Evolutionary conservation across 352 stramenopile species (phyloP).

Genomic region (Globisporangium barbulae): DNA sequence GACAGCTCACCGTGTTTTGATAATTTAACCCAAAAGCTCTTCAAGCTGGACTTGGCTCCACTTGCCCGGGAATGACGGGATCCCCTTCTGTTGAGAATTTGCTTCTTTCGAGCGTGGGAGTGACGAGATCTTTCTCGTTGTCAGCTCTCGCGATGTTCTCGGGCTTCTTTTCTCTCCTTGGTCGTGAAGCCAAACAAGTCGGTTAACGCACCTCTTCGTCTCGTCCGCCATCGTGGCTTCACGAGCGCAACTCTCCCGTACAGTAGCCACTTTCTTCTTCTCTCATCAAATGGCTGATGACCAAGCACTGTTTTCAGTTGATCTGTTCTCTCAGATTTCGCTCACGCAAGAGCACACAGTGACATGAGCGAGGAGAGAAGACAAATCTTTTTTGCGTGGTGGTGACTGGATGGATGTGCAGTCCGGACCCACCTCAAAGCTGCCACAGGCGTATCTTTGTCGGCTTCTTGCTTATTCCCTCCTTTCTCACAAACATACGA

Average conservation of each 20-base stretch:
- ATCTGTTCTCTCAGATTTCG: too few relatives aligned
- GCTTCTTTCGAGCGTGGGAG: not conserved
- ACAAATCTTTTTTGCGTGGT: not conserved
- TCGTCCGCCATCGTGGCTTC: not conserved
- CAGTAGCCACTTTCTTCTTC: too few relatives aligned
- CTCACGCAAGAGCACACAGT: too few relatives aligned
- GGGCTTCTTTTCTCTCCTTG: not conserved
- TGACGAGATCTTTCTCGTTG: not conserved
- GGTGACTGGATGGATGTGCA: not conserved
- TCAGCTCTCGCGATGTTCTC: not conserved
- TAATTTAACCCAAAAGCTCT: not conserved
- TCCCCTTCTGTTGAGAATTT: not conserved
- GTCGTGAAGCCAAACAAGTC: not conserved
- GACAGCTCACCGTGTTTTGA: not conserved
- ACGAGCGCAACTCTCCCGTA: too few relatives aligned
- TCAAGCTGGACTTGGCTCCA: not conserved
- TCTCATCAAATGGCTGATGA: too few relatives aligned
- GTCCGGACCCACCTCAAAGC: not conserved
- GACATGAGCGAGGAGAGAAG: not conserved
- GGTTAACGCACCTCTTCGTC: not conserved
- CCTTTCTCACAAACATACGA: not conserved
- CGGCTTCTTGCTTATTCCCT: not conserved
- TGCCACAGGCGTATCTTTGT: not conserved
- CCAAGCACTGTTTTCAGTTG: too few relatives aligned
- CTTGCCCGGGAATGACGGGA: not conserved